Conservation (phyloP, 2,329 filamentous ascomycete species). For the Colletotrichum graminicola region DNA sequence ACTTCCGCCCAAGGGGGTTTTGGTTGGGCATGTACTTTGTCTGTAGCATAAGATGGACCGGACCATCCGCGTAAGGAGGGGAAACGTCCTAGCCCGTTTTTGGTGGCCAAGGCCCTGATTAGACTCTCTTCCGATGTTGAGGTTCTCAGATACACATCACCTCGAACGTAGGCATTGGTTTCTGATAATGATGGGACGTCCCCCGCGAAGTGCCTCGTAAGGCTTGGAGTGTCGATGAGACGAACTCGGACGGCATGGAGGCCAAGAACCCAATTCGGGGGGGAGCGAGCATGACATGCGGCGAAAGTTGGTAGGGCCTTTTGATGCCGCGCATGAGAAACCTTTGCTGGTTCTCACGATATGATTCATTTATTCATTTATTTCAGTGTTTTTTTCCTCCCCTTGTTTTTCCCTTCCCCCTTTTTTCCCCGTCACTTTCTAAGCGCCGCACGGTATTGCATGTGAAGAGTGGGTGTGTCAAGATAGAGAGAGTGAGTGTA, state of each 20-base stretch:
- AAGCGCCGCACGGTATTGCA: background rate
- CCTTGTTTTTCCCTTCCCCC: fast-evolving
- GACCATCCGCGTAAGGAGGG: background rate
- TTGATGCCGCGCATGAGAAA: conserved; percentile 26
- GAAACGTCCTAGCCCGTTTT: background rate
- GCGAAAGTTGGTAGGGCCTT: background rate
- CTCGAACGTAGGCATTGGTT: background rate
- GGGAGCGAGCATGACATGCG: conserved; percentile 2
- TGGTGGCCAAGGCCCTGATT: background rate
- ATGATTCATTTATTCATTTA: background rate
- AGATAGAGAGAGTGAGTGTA: background rate
- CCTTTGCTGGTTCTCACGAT: background rate
- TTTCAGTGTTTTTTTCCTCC: background rate
- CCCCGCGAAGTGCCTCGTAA: background rate
- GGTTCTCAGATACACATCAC: background rate
- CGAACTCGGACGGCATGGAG: conserved; percentile 1
- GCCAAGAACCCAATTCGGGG: background rate
- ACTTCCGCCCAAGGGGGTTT: background rate
- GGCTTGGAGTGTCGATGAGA: background rate
- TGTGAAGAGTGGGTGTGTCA: background rate
- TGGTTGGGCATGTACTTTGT: conserved; percentile 8
- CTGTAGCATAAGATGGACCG: conserved; percentile 18
- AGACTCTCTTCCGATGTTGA: background rate
- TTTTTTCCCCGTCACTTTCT: background rate
- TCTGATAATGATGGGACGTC: background rate